phyloP scores from a whole-genome alignment of 164 flowering plant genomes.

The Liriodendron chinense region DNA sequence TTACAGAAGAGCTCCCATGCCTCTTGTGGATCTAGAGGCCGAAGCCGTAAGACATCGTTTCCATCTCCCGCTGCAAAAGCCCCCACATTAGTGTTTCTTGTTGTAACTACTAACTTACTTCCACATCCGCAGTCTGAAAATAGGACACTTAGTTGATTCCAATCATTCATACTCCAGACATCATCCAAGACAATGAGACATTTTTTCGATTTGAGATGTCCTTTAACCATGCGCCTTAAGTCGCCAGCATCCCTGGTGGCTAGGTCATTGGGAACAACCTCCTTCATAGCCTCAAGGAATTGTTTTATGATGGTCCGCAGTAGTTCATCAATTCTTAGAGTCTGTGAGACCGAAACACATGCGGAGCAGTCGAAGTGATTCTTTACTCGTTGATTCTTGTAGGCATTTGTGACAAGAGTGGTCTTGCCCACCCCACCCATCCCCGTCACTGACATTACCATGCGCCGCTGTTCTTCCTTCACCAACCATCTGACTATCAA shows the following conservation, averaged over 20 bases:
- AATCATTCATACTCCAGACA: neutral
- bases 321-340: no score
- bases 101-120: neutral
- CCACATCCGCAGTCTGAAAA: neutral
- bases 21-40: conserved; percentile 12
- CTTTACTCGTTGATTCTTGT: no score
- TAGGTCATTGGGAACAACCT: no score
- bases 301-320: no score
- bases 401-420: no score
- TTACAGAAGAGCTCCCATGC: conserved; percentile 30
- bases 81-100: neutral
- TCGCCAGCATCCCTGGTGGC: neutral
- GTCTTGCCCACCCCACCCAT: no score
- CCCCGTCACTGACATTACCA: no score
- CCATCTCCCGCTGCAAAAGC: neutral
- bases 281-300: no score
- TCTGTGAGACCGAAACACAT: no score
- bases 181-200: conserved; percentile 1
- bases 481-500: no score
- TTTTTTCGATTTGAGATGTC: neutral
- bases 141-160: neutral
- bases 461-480: no score
- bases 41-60: neutral
- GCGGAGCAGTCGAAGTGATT: no score
- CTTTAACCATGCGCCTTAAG: neutral